phyloP scores from a whole-genome alignment of 805 yeast genomes.

The Nakazawaea populi region DNA sequence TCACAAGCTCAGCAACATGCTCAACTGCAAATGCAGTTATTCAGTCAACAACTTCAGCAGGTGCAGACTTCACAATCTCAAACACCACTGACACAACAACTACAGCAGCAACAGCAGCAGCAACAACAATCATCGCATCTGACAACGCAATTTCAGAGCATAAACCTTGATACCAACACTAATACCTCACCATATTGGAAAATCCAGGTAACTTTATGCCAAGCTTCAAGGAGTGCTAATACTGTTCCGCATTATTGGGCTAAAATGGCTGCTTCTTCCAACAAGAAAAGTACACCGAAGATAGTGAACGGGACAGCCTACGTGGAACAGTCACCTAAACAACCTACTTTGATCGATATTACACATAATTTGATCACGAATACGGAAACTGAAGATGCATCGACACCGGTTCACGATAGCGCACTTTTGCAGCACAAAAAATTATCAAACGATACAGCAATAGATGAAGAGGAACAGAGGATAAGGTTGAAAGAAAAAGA shows the following conservation, averaged over 20 bases:
- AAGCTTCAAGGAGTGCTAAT: slow-evolving; percentile 60
- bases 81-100: slow-evolving; percentile 19
- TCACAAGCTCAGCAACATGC: slow-evolving; percentile 22
- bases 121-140: slow-evolving; percentile 18
- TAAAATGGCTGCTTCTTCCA: slow-evolving; percentile 65
- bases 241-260: slow-evolving; percentile 73
- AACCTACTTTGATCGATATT: slow-evolving; percentile 30
- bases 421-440: slow-evolving; percentile 30
- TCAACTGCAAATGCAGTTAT: slow-evolving; percentile 19
- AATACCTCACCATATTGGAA: slow-evolving; percentile 57
- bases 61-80: slow-evolving; percentile 12
- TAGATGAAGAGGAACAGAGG: slow-evolving; percentile 64
- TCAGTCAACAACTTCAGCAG: slow-evolving; percentile 20
- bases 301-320: slow-evolving; percentile 3
- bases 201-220: slow-evolving; percentile 71
- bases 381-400: slow-evolving; percentile 19
- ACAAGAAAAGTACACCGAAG: slow-evolving; percentile 5
- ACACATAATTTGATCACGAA: slow-evolving; percentile 31
- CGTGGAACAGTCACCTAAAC: slow-evolving; percentile 12
- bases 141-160: slow-evolving; percentile 20
- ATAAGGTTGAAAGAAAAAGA: slow-evolving; percentile 53
- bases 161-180: slow-evolving; percentile 27
- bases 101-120: slow-evolving; percentile 14
- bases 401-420: slow-evolving; percentile 16
- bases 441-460: slow-evolving; percentile 26